Evolutionary conservation across 1,139 yeast genomes (phyloP).

Genomic region (Saccharomyces hybrid): DNA sequence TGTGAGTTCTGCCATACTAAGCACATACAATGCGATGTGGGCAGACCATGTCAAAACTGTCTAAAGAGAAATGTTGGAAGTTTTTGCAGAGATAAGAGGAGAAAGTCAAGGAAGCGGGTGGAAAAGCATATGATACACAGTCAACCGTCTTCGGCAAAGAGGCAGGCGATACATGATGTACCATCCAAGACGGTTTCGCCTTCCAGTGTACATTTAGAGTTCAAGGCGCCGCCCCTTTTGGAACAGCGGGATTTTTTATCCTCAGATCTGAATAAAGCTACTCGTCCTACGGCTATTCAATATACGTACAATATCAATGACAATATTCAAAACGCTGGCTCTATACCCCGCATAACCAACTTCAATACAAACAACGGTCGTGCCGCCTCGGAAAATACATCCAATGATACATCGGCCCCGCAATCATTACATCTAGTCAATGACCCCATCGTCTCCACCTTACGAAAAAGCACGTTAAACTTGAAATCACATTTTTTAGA

Average conservation of each 20-base stretch:
- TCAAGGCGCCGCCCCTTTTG: no score
- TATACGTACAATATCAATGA: not conserved
- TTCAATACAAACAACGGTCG: not conserved
- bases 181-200: not conserved
- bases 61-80: constrained; percentile 50
- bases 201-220: not conserved
- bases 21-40: constrained; percentile 57
- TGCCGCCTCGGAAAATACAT: not conserved
- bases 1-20: constrained; percentile 65
- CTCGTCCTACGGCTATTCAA: not conserved
- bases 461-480: not conserved
- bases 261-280: not conserved
- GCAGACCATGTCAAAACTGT: constrained; percentile 65
- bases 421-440: not conserved
- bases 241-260: not conserved
- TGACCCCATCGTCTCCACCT: not conserved
- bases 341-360: not conserved
- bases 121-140: constrained; percentile 3
- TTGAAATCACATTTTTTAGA: not conserved
- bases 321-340: not conserved
- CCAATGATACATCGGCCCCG: not conserved
- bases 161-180: not conserved
- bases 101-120: constrained; percentile 33
- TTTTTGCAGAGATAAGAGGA: constrained; percentile 50
- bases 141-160: not conserved